These are phyloP conservation scores for Aspergillus aculeatinus DNA, from an alignment of 2,329 filamentous ascomycete genomes.

Conservation along the genomic window DNA sequence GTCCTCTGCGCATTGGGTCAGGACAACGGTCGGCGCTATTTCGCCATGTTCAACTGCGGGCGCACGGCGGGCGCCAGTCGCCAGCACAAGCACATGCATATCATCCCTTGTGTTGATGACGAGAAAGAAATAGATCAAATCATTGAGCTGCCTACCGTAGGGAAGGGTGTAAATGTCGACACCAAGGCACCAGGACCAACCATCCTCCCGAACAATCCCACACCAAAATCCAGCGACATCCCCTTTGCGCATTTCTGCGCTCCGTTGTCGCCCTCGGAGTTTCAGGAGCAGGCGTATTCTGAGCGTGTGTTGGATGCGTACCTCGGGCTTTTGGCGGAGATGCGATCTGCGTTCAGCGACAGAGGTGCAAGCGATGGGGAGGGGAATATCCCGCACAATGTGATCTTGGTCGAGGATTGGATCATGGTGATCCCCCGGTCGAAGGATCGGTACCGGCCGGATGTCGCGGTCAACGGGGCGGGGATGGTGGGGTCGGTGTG, in stretches of 20 bases:
- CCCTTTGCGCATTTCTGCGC: slow-evolving; percentile 12
- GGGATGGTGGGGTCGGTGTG: slow-evolving; percentile 48
- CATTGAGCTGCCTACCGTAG: background rate
- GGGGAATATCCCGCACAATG: slow-evolving; percentile 43
- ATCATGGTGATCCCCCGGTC: slow-evolving; percentile 51
- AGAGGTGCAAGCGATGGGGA: background rate
- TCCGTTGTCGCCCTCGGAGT: slow-evolving; percentile 7
- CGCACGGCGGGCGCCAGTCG: slow-evolving; percentile 48
- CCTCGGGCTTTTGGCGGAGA: background rate
- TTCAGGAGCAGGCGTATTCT: background rate
- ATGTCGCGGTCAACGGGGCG: slow-evolving; percentile 45
- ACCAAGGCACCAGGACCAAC: slow-evolving; percentile 9
- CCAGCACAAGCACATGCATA: slow-evolving; percentile 52
- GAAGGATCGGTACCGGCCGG: slow-evolving; percentile 33
- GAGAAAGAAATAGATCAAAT: background rate
- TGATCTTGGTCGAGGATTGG: slow-evolving; percentile 46
- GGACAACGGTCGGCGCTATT: slow-evolving; percentile 27
- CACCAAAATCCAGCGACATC: background rate
- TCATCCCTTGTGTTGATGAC: background rate
- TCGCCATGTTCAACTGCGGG: slow-evolving; percentile 51
- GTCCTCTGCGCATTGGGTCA: slow-evolving; percentile 28
- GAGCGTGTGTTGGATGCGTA: background rate
- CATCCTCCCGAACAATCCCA: slow-evolving; percentile 15
- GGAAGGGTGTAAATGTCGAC: background rate
- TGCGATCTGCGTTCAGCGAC: background rate